Base-by-base conservation (phyloP, 371 early-diverging fungal species). In the Saksenaea oblongispora region DNA sequence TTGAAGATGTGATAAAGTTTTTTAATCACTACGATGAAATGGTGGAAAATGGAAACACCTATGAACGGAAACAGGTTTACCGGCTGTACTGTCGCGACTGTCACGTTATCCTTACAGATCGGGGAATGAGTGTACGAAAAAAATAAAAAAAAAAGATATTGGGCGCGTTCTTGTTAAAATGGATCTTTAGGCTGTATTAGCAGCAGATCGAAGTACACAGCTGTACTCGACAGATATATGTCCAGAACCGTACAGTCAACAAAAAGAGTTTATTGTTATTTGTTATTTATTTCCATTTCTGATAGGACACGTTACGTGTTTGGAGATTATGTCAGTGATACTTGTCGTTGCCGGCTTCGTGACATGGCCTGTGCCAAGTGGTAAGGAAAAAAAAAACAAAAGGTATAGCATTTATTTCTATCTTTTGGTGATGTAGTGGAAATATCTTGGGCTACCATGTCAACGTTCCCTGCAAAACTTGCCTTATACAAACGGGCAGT, bases 381-480 rank as follows among this genome's bases (percentile, higher is more conserved):
- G 79, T 79, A 73, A 64, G 5, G 34, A 24, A 56, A 17, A 7
- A 42, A 8, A 17, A n/a, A 39, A 28, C 44, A 5, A 56, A 26
- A 14, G 18, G 35, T n/a, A 36, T n/a, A 3, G 13, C 22, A 27
- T n/a, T 15, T 42, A 8, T 15, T 17, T n/a, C 13, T 15, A 24
- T 18, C 36, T 27, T 41, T 60, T 55, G 13, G 18, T 37, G 13
- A 31, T 39, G 27, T 22, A 79, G 79, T 64, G 79, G 79, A 15
- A 79, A 76, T 37, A 65, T 74, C 5, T 72, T 79, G 24, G 79
- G 79, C 13, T 79, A 79, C 34, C 76, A 79, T 63, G 74, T 79
- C 9, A 79, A 74, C 39, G 71, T 79, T 9, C 79, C 79, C 14
- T 79, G 79, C 42, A 79, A 76, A 62, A 34, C 58, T 15, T 79